Percentiles rank a stretch among this genome's conserved stretches.
These are phyloP conservation scores for Metschnikowia lochheadii DNA, from an alignment of 805 yeast species.

Conservation along the genomic window DNA sequence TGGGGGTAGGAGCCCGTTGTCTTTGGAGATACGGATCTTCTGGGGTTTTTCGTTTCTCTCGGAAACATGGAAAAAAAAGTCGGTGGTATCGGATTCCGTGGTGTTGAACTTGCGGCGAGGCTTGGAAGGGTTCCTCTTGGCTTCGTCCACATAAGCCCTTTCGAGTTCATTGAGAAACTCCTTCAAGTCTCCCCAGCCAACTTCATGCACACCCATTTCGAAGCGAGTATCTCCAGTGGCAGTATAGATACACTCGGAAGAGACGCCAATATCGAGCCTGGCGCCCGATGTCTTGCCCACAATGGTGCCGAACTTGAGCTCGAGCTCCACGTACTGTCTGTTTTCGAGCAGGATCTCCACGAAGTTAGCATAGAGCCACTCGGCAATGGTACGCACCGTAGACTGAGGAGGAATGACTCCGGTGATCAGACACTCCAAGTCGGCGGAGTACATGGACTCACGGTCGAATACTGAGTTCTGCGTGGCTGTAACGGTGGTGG, in stretches of 20 bases:
- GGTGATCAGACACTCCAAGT: constrained; percentile 53
- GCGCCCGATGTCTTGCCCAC: constrained; percentile 60
- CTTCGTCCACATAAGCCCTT: constrained; percentile 43
- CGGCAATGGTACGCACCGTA: constrained; percentile 73
- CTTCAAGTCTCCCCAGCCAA: constrained; percentile 54
- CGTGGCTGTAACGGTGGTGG: constrained; percentile 9
- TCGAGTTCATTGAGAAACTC: constrained; percentile 54
- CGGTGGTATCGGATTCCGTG: constrained; percentile 60
- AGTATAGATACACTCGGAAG: constrained; percentile 62
- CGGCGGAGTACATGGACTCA: constrained; percentile 30
- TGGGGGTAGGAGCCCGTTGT: constrained; percentile 54
- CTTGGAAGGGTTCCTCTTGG: constrained; percentile 22
- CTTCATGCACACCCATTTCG: constrained; percentile 62
- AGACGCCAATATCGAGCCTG: constrained; percentile 60
- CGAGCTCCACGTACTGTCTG: constrained; percentile 60
- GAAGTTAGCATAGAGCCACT: constrained; percentile 85
- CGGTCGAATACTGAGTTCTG: constrained; percentile 27
- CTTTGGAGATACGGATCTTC: constrained; percentile 62
- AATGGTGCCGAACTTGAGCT: constrained; percentile 68
- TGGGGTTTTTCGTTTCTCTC: constrained; percentile 62
- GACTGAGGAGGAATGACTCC: constrained; percentile 79
- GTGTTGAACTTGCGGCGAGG: constrained; percentile 52
- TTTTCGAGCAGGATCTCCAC: constrained; percentile 56
- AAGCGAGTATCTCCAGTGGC: constrained; percentile 53
- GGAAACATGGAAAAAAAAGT: constrained; percentile 58